A percentile compares a stretch with the other conserved stretches of the same genome.
These are phyloP conservation scores for Fulvia fulva DNA, from an alignment of 2,329 filamentous ascomycete species.

Conservation along the genomic window DNA sequence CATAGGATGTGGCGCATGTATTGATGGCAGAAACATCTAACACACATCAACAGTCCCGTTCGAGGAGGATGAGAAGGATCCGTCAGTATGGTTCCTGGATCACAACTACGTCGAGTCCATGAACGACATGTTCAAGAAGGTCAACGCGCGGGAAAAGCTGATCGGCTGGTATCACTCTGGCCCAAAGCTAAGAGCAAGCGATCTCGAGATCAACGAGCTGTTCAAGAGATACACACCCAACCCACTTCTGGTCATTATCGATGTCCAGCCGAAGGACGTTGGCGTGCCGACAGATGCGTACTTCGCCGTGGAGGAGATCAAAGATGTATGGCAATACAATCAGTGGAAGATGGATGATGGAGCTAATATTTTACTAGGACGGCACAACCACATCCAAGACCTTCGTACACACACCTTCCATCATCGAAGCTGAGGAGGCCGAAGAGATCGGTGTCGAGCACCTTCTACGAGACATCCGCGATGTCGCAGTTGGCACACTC, in stretches of 20 bases:
- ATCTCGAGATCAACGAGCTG: constrained; percentile 98
- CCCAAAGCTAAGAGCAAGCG: constrained; percentile 91
- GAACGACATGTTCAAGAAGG: constrained; percentile 99
- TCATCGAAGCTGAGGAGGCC: constrained; percentile 97
- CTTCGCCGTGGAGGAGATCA: constrained; percentile 99
- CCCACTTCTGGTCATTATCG: constrained; percentile 92
- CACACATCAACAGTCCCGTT: constrained; percentile 68
- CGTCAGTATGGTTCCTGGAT: constrained; percentile 97
- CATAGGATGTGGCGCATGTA: constrained; percentile 11
- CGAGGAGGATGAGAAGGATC: constrained; percentile 97
- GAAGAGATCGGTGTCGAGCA: constrained; percentile 99
- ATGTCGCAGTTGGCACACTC: constrained; percentile 93
- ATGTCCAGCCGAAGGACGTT: constrained; percentile 96
- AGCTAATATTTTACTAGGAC: constrained; percentile 57
- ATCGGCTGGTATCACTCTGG: constrained; percentile 99
- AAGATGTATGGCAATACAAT: constrained; percentile 64
- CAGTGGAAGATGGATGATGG: neutral
- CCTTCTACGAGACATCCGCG: constrained; percentile 92
- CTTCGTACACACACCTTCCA: constrained; percentile 96
- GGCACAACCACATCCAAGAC: constrained; percentile 95
- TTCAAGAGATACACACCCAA: constrained; percentile 99
- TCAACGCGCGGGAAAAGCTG: constrained; percentile 97
- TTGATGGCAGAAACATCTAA: neutral
- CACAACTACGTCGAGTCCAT: constrained; percentile 99
- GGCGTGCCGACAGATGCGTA: constrained; percentile 98